Percentiles rank a stretch among this genome's conserved stretches.
phyloP scores from a whole-genome alignment of 768 basidiomycete species.

The Dioszegia crocea region DNA sequence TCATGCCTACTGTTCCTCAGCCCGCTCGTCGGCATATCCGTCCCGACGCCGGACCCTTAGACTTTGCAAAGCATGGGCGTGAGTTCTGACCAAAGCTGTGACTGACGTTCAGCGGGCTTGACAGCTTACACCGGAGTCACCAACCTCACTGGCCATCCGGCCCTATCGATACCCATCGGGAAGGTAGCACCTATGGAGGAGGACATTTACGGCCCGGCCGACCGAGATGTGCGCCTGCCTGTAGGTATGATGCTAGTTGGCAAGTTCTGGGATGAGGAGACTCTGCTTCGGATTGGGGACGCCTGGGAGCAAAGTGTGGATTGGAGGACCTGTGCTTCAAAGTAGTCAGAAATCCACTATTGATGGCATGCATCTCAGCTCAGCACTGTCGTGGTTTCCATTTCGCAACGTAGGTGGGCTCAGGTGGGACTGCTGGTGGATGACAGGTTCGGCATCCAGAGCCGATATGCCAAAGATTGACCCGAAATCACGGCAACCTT shows the following conservation, averaged over 20 bases:
- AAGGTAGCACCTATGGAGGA: constrained; percentile 51
- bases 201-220: constrained; percentile 21
- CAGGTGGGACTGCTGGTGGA: too few species aligned
- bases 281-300: constrained; percentile 27
- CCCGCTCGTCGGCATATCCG: constrained; percentile 47
- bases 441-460: too few species aligned
- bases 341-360: too few species aligned
- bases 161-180: constrained; percentile 53
- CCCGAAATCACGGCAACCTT: too few species aligned
- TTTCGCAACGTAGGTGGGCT: too few species aligned
- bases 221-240: constrained; percentile 44
- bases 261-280: constrained; percentile 31
- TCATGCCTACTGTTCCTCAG: constrained; percentile 52
- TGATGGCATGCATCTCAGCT: too few species aligned
- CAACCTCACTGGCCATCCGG: constrained; percentile 52
- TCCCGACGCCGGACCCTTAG: constrained; percentile 38
- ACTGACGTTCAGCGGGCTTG: constrained; percentile 24
- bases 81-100: neutral
- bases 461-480: too few species aligned
- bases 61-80: constrained; percentile 14
- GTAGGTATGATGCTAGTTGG: constrained; percentile 54
- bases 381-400: too few species aligned
- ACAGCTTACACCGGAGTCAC: constrained; percentile 37
- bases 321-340: constrained; percentile 8
- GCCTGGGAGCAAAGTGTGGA: constrained; percentile 18